Evolutionary conservation across 139 green algal species (phyloP).

Genomic region (Micractinium conductrix): DNA sequence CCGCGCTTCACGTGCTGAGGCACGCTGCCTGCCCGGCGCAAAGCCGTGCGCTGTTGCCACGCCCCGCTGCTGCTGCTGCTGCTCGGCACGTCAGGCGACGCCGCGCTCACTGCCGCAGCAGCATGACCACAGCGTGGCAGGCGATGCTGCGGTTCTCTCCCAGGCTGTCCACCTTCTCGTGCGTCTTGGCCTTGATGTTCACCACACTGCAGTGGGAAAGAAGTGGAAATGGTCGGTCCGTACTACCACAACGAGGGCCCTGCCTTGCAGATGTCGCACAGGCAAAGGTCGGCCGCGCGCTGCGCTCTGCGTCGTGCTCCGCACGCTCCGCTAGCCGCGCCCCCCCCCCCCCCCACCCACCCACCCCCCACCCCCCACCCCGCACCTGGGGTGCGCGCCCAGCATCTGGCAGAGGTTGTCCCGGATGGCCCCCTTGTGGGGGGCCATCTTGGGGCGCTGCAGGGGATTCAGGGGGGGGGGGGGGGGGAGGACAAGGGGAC

Average conservation of each 20-base stretch:
- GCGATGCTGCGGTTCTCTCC: constrained; percentile 97
- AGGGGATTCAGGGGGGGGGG: background rate
- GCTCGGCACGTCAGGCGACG: background rate
- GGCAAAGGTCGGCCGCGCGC: too few species aligned
- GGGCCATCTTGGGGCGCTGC: constrained; percentile 94
- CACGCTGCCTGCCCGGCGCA: too few species aligned
- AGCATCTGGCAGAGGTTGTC: constrained; percentile 82
- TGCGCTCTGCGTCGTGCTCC: too few species aligned
- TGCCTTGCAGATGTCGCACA: too few species aligned
- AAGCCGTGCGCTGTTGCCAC: too few species aligned
- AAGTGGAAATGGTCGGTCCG: too few species aligned
- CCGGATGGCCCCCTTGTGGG: constrained; percentile 95
- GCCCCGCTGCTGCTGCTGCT: background rate
- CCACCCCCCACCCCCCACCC: too few species aligned
- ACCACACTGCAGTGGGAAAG: constrained; percentile 53
- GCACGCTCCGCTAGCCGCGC: too few species aligned
- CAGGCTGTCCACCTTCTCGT: constrained; percentile 99
- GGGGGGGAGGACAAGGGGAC: background rate
- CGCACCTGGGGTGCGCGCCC: constrained; percentile 73
- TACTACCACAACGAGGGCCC: too few species aligned
- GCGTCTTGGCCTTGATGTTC: constrained; percentile 99
- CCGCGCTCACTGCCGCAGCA: constrained; percentile 50
- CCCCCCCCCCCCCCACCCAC: too few species aligned
- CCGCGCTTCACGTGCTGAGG: too few species aligned
- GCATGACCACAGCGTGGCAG: constrained; percentile 94